Base-by-base conservation (phyloP, 2,329 filamentous ascomycete species). In the Diplodia sapinea region DNA sequence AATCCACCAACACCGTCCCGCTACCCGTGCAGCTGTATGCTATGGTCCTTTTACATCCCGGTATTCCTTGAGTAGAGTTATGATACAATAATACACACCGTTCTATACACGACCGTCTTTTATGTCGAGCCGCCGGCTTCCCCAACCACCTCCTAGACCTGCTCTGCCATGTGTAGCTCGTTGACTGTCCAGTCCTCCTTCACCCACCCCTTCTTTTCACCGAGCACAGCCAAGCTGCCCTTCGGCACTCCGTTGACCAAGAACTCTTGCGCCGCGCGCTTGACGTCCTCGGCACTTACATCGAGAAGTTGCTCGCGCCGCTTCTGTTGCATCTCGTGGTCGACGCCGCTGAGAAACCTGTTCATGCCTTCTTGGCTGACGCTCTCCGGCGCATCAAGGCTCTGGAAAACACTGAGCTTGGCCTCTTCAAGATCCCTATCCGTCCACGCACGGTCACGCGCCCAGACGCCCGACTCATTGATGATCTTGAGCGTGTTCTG, bases 401-500 rank as follows among this genome's bases (percentile, higher is more conserved):
- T 85, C 79, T 99, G 94, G 84, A 99, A 99, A 13, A 97, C 90
- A 33, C 91, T 93, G 49, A 99, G 87, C 81, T 99, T 99, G 70
- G 95, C 95, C 78, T 99, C 95, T 75, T 98, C 94, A 2, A 99
- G 84, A 76, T 99, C 94, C 47, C 90, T 88, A 29, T 91, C 88
- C 1, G 88, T 89, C 93, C 93, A 98, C 67, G 88, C 79, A 73
- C 90, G 91, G 72, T 96, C 90, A 12, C 88, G 85, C 0, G 94
- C 95, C 88, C 93, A 97, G 29, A 85, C 82, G 1, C 94, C 95
- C 1, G 93, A 91, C 67, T 90, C 89, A 38, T 86, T 84, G 88
- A 97, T 96, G 69, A 97, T 91, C 67, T 86, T 87, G 71, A 98
- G 82, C 0, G 93, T 94, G 79, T 97, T 97, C 70, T 90, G 84